Percentiles rank a stretch among this genome's conserved stretches.
These are phyloP conservation scores for Podospora pseudoanserina DNA, from an alignment of 495 filamentous ascomycete species.

Conservation along the genomic window DNA sequence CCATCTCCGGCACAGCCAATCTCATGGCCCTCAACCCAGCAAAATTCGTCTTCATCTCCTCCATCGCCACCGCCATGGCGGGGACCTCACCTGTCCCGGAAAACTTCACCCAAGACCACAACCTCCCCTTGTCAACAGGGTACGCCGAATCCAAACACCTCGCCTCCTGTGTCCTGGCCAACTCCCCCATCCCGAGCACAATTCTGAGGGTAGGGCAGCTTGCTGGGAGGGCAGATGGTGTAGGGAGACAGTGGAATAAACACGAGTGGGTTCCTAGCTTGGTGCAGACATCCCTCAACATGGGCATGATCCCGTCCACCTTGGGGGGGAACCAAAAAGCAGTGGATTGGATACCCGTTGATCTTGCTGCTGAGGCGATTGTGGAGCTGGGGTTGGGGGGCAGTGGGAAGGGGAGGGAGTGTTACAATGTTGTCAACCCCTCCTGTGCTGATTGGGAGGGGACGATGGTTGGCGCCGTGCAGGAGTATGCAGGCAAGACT, in stretches of 20 bases:
- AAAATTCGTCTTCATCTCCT: constrained; percentile 47
- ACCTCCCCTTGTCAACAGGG: not conserved
- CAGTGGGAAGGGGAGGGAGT: not conserved
- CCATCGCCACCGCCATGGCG: constrained; percentile 34
- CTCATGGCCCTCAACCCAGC: constrained; percentile 43
- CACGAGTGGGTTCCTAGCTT: constrained; percentile 7
- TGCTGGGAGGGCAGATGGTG: not conserved
- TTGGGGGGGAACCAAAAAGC: not conserved
- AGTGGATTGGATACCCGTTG: constrained; percentile 7
- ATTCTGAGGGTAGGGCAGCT: constrained; percentile 5
- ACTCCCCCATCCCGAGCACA: not conserved
- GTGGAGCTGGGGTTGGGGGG: not conserved
- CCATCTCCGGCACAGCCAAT: constrained; percentile 41
- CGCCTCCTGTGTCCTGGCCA: not conserved
- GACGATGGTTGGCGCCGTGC: not conserved
- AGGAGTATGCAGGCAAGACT: not conserved
- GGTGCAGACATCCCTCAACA: not conserved
- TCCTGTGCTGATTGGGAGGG: not conserved
- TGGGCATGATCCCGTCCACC: not conserved
- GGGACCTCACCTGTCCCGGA: not conserved
- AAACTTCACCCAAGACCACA: not conserved
- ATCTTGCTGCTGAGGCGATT: not conserved
- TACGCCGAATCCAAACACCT: constrained; percentile 2
- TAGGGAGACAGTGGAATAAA: not conserved
- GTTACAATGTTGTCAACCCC: not conserved